phyloP scores from a whole-genome alignment of 2,329 filamentous ascomycete species.

The Lasiodiplodia sp. region DNA sequence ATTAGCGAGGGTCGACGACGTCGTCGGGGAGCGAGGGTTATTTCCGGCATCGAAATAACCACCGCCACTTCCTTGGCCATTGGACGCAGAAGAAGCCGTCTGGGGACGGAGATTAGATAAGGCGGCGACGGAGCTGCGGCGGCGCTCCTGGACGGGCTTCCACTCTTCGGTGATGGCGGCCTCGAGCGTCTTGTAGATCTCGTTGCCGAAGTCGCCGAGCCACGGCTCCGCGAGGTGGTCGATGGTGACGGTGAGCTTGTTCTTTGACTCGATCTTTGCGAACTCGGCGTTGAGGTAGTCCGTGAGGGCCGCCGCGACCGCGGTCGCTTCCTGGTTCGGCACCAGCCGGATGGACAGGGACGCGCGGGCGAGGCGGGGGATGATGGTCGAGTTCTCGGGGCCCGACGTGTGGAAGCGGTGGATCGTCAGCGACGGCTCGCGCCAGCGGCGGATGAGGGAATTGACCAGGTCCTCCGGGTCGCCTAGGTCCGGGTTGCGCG shows the following conservation, averaged over 20 bases:
- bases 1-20: slow-evolving; percentile 60
- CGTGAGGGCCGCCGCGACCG: slow-evolving; percentile 73
- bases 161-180: slow-evolving; percentile 85
- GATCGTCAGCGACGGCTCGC: slow-evolving; percentile 91
- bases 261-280: slow-evolving; percentile 76
- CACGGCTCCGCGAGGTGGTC: slow-evolving; percentile 95
- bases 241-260: slow-evolving; percentile 80
- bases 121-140: slow-evolving; percentile 35
- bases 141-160: slow-evolving; percentile 62
- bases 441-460: slow-evolving; percentile 91
- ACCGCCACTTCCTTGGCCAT: neutral
- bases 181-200: slow-evolving; percentile 89
- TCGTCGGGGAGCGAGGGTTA: slow-evolving; percentile 53
- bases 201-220: slow-evolving; percentile 89
- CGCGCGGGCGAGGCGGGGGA: slow-evolving; percentile 87
- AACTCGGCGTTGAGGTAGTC: slow-evolving; percentile 76
- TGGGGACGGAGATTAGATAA: neutral
- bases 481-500: slow-evolving; percentile 70
- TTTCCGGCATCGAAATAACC: slow-evolving; percentile 17
- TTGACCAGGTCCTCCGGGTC: slow-evolving; percentile 75
- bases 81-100: slow-evolving; percentile 29
- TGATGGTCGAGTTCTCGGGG: slow-evolving; percentile 85
- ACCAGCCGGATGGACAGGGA: slow-evolving; percentile 91
- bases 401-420: slow-evolving; percentile 93
- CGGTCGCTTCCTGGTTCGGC: slow-evolving; percentile 85